A percentile compares a stretch with the other conserved stretches of the same genome.
Evolutionary conservation across 495 filamentous ascomycete genomes (phyloP).

Genomic region (Neurospora discreta): DNA sequence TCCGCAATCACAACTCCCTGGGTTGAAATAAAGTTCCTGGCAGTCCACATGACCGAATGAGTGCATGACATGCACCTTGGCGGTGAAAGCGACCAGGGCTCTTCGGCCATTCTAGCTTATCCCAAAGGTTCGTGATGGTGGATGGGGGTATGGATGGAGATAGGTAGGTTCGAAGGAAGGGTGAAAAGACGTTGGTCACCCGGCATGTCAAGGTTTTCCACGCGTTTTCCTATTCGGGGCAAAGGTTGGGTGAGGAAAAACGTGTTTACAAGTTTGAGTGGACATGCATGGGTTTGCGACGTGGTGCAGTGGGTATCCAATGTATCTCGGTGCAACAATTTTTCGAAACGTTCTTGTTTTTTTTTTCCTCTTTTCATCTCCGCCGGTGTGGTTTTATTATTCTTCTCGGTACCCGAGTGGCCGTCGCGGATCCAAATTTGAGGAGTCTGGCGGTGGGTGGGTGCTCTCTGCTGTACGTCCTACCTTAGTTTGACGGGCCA

Average conservation of each 20-base stretch:
- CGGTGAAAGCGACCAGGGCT: slow-evolving; percentile 2
- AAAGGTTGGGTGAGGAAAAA: neutral
- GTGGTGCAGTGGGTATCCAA: neutral
- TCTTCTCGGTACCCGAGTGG: neutral
- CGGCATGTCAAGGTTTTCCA: neutral
- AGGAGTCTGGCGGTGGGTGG: neutral
- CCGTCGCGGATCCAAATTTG: neutral
- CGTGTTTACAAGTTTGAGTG: neutral
- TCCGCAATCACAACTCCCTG: neutral
- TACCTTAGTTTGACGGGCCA: neutral
- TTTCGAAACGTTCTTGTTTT: neutral
- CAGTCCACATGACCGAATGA: slow-evolving; percentile 1
- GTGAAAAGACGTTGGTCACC: neutral
- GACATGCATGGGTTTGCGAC: neutral
- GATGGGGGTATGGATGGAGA: neutral
- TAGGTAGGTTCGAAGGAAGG: neutral
- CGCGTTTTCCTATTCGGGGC: neutral
- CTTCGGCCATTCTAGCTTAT: neutral
- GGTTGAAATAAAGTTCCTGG: neutral
- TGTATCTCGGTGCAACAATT: neutral
- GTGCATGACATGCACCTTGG: neutral
- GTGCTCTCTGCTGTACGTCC: neutral
- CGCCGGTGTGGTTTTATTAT: neutral
- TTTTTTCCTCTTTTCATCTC: neutral
- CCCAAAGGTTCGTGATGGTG: neutral